These are phyloP conservation scores for Ziziphus jujuba DNA, from an alignment of 306 rosid genomes.

Conservation along the genomic window DNA sequence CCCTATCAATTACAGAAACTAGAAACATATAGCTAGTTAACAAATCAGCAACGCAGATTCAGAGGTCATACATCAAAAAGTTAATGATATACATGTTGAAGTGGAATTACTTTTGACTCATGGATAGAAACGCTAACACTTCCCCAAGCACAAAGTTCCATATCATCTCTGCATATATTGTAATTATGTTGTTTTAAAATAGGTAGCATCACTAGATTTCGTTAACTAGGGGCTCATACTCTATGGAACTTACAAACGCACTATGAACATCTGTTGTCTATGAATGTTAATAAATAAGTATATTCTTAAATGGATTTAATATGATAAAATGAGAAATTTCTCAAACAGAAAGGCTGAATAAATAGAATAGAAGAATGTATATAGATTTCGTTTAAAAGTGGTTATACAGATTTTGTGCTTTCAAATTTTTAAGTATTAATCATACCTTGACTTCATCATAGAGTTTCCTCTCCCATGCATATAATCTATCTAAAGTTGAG, in stretches of 20 bases:
- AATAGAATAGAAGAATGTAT: neutral
- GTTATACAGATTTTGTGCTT: too few species aligned
- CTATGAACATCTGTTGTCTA: neutral
- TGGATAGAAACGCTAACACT: neutral
- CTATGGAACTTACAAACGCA: neutral
- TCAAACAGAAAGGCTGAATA: neutral
- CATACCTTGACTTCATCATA: slow-evolving; percentile 97
- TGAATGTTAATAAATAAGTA: neutral
- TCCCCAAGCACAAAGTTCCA: neutral
- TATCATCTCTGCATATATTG: neutral
- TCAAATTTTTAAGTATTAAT: slow-evolving; percentile 3
- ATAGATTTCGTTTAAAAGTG: too few species aligned
- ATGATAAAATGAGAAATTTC: too few species aligned
- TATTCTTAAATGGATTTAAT: too few species aligned
- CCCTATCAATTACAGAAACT: neutral
- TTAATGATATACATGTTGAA: neutral
- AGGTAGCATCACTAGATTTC: neutral
- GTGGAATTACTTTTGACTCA: neutral
- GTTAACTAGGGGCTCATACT: neutral
- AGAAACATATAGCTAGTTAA: neutral
- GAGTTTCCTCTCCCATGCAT: slow-evolving; percentile 98
- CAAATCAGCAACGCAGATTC: slow-evolving; percentile 4
- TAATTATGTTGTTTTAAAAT: neutral
- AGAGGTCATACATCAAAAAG: neutral
- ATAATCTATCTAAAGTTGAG: slow-evolving; percentile 92